A percentile compares a stretch with the other conserved stretches of the same genome.
Conservation (phyloP, 495 filamentous ascomycete genomes). For the Lichenothelia convexa region DNA sequence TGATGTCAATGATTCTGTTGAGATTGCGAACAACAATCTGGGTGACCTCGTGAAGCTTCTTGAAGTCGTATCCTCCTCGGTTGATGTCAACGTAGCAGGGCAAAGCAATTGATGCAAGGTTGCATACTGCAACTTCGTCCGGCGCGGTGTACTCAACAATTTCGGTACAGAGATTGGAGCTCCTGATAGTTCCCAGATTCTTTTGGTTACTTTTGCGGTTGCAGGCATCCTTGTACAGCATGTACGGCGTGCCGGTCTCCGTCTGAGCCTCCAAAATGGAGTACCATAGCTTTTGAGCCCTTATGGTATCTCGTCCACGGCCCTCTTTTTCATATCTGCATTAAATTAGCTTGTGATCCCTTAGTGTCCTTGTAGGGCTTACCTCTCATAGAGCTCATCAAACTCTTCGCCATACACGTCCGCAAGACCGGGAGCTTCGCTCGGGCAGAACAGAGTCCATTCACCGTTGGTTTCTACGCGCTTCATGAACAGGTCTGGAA, state of each 20-base stretch:
- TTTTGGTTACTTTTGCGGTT: conserved; percentile 99
- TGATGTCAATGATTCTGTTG: conserved; percentile 94
- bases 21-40: conserved; percentile 81
- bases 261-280: conserved; percentile 94
- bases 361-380: conserved; percentile 3
- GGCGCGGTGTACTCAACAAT: conserved; percentile 95
- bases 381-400: conserved; percentile 77
- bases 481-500: conserved; percentile 98
- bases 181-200: conserved; percentile 93
- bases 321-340: conserved; percentile 68
- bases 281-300: conserved; percentile 98
- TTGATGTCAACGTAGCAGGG: conserved; percentile 74
- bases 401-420: conserved; percentile 97
- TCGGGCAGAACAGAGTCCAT: conserved; percentile 96
- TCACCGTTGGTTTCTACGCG: conserved; percentile 87
- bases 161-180: conserved; percentile 96
- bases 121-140: conserved; percentile 97
- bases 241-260: conserved; percentile 96
- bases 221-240: conserved; percentile 97
- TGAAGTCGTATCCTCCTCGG: conserved; percentile 73
- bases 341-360: background rate
- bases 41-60: conserved; percentile 82
- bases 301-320: conserved; percentile 71
- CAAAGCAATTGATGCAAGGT: conserved; percentile 83
- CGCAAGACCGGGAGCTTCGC: conserved; percentile 82